Evolutionary conservation across 2,329 filamentous ascomycete genomes (phyloP).

Genomic region (Sarocladiaceae sp.): DNA sequence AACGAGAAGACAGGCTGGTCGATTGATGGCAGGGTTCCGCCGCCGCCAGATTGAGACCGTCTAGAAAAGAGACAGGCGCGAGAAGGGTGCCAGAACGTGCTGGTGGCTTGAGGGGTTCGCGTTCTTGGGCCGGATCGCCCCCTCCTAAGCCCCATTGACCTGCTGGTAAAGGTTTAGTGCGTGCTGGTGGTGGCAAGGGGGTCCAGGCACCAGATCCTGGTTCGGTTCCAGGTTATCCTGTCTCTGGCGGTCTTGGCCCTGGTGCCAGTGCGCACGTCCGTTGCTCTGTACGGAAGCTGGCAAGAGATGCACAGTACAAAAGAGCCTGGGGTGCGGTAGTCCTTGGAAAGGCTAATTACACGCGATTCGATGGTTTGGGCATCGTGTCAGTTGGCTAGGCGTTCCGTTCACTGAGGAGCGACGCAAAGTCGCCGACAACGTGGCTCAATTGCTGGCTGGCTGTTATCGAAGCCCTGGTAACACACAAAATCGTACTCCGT

Average conservation of each 20-base stretch:
- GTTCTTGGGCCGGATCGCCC: constrained; percentile 3
- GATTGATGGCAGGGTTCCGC: not conserved
- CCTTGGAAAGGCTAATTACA: too few species aligned
- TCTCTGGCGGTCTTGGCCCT: not conserved
- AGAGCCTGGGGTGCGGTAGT: not conserved
- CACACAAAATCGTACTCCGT: not conserved
- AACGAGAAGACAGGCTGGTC: too few species aligned
- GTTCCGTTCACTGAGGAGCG: not conserved
- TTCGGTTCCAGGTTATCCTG: not conserved
- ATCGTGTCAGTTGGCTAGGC: too few species aligned
- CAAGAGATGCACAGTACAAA: constrained; percentile 2
- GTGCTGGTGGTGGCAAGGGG: not conserved
- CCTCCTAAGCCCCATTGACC: constrained; percentile 4
- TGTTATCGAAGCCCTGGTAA: not conserved
- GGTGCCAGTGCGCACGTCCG: not conserved
- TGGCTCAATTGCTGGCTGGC: not conserved
- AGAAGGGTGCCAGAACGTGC: not conserved
- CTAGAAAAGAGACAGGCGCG: not conserved
- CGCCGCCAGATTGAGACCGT: not conserved
- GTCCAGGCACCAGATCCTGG: not conserved
- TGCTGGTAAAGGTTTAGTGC: constrained; percentile 3
- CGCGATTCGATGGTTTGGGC: too few species aligned
- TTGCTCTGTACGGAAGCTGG: constrained; percentile 7
- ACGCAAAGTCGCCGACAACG: not conserved
- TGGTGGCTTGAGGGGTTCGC: constrained; percentile 2